Evolutionary conservation across 768 basidiomycete species (phyloP).

Genomic region (Russula sp.): DNA sequence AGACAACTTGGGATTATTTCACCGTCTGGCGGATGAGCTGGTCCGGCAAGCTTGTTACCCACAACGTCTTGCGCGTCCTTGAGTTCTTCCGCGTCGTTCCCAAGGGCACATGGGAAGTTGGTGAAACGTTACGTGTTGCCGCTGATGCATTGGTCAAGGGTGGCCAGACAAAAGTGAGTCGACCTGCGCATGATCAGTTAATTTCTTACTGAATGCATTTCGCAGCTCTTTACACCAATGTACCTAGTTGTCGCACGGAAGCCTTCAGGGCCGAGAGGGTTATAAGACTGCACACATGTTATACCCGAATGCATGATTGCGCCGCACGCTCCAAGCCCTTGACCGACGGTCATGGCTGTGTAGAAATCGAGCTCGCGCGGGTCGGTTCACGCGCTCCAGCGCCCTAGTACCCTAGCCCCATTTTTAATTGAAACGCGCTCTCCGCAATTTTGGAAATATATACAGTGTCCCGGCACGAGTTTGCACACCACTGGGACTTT

Average conservation of each 20-base stretch:
- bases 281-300: background rate
- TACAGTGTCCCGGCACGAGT: no score
- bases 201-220: conserved; percentile 9
- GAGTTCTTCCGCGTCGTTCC: conserved; percentile 81
- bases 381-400: no score
- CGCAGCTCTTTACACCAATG: conserved; percentile 85
- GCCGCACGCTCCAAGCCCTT: background rate
- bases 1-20: conserved; percentile 89
- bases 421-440: no score
- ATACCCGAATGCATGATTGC: conserved; percentile 4
- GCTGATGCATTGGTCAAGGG: conserved; percentile 74
- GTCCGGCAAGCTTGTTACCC: conserved; percentile 81
- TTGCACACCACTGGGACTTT: no score
- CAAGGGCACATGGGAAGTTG: conserved; percentile 89
- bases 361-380: no score
- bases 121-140: conserved; percentile 85
- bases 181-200: background rate
- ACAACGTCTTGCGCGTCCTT: conserved; percentile 69
- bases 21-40: conserved; percentile 89
- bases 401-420: no score
- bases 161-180: conserved; percentile 76
- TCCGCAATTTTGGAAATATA: no score
- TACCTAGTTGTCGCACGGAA: conserved; percentile 53
- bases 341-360: no score
- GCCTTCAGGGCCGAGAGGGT: conserved; percentile 2